phyloP scores from a whole-genome alignment of 805 yeast genomes.

The Danielia oregonensis region DNA sequence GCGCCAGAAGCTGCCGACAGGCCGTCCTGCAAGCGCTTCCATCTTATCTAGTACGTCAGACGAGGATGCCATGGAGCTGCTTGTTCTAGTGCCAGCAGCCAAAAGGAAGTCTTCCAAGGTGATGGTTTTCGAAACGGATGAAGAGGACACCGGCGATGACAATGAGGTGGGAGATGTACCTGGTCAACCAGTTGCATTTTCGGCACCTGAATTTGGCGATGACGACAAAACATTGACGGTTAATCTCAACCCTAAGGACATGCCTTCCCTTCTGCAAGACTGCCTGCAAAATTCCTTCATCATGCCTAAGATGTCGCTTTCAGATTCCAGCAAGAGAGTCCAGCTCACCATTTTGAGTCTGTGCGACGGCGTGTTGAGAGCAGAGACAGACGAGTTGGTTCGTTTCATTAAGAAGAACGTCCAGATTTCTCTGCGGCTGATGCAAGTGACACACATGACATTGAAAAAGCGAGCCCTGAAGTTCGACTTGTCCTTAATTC shows the following conservation, averaged over 20 bases:
- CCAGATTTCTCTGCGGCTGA: not conserved
- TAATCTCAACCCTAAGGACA: not conserved
- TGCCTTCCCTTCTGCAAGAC: not conserved
- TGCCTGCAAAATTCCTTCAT: constrained; percentile 24
- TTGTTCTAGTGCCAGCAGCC: constrained; percentile 21
- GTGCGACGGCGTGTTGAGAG: constrained; percentile 7
- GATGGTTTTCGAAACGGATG: constrained; percentile 42
- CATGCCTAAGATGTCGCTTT: constrained; percentile 35
- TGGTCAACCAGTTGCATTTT: not conserved
- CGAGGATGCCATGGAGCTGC: constrained; percentile 15
- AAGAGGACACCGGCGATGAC: constrained; percentile 28
- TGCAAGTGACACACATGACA: constrained; percentile 7
- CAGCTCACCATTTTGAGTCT: constrained; percentile 24
- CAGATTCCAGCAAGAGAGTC: constrained; percentile 15
- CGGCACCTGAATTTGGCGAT: constrained; percentile 1
- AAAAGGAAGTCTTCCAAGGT: constrained; percentile 16
- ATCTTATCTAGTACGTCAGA: constrained; percentile 30
- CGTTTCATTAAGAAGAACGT: constrained; percentile 9
- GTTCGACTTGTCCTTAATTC: constrained; percentile 17
- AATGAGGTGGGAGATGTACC: not conserved
- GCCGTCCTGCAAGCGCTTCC: constrained; percentile 16
- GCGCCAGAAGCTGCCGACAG: constrained; percentile 6
- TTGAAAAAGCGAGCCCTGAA: constrained; percentile 6
- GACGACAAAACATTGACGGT: constrained; percentile 8
- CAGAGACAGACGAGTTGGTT: constrained; percentile 20